Base-by-base conservation (phyloP, 202 grass and related monocot species). In the Setaria viridis region DNA sequence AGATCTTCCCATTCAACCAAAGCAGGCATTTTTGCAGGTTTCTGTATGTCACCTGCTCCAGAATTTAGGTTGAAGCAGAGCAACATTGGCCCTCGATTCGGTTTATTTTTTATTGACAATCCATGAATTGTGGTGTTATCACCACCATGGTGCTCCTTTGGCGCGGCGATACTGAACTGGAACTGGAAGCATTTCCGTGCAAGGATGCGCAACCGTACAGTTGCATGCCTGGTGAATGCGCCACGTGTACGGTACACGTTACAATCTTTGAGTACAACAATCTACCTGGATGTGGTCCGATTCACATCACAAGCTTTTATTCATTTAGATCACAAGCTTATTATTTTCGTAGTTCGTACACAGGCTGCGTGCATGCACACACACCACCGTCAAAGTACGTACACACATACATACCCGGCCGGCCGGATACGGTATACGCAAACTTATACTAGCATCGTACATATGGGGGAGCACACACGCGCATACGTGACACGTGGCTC, bases 291-390 rank as follows among this genome's bases (percentile, higher is more conserved):
- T 16, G 47, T 25, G 35, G 14, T 51, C 49, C 13, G 13, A 16
- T 51, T 16, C 14, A 51, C 15, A 53, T 53, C 13, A 53, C 13
- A 53, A 51, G 16, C 4, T 17, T 32, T 88, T 85, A 89, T 70
- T 85, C n/a, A 13, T 50, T 17, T 15, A 77, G 42, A 54, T 70
- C 70, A 63, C 33, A 13, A 81, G 43, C 64, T 85, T 89, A 85
- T 89, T 85, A 25, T 25, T 84, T 67, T 50, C 76, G 32, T 85
- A 62, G 42, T 43, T 42, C 70, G 14, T 75, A 65, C 47, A 65
- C 10, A 59, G 53, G 46, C 5, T 30, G 57, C 19, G 34, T 7
- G 42, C 30, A 17, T 54, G 59, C 59, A 65, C 3, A 13, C 9
- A 66, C 57, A 46, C 41, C 25, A 45, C 42, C 5, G 7, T 8